Percentiles rank a stretch among this genome's conserved stretches.
Evolutionary conservation across 306 rosid species (phyloP).

Genomic region (Lathyrus aphaca): DNA sequence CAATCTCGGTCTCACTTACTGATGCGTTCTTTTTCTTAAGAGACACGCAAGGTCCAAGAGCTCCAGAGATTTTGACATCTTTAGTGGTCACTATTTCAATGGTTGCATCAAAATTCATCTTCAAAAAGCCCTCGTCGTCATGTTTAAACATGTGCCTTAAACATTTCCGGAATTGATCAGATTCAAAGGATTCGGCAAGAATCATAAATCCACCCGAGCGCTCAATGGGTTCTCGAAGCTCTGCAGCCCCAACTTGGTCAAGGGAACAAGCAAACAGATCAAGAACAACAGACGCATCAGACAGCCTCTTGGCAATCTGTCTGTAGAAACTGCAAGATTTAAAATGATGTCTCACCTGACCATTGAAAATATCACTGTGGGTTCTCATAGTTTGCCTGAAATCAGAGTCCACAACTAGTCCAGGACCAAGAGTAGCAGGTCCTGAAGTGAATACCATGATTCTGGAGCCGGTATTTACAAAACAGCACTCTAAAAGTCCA

Average conservation of each 20-base stretch:
- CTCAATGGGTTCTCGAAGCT: slow-evolving; percentile 69
- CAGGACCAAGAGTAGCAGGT: slow-evolving; percentile 85
- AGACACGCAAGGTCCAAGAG: slow-evolving; percentile 90
- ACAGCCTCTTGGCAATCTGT: slow-evolving; percentile 58
- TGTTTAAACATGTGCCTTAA: slow-evolving; percentile 60
- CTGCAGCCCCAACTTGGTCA: slow-evolving; percentile 86
- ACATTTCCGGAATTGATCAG: slow-evolving; percentile 68
- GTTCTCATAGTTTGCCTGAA: slow-evolving; percentile 63
- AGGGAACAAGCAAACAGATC: slow-evolving; percentile 88
- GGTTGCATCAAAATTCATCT: slow-evolving; percentile 80
- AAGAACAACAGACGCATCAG: slow-evolving; percentile 61
- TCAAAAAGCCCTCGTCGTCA: slow-evolving; percentile 63
- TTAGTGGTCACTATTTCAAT: slow-evolving; percentile 77
- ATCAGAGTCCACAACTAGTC: slow-evolving; percentile 67
- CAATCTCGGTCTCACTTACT: slow-evolving; percentile 65
- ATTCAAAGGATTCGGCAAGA: slow-evolving; percentile 77
- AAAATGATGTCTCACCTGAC: slow-evolving; percentile 52
- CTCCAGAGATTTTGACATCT: slow-evolving; percentile 88
- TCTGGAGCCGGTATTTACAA: slow-evolving; percentile 67
- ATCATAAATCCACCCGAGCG: slow-evolving; percentile 81
- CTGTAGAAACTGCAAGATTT: slow-evolving; percentile 65
- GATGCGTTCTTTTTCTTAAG: slow-evolving; percentile 56
- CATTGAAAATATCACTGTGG: slow-evolving; percentile 71
- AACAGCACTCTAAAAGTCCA: slow-evolving; percentile 77
- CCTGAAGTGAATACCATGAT: slow-evolving; percentile 89